Conservation (phyloP, 148 eudicot species). For the Amaranthus palmeri region DNA sequence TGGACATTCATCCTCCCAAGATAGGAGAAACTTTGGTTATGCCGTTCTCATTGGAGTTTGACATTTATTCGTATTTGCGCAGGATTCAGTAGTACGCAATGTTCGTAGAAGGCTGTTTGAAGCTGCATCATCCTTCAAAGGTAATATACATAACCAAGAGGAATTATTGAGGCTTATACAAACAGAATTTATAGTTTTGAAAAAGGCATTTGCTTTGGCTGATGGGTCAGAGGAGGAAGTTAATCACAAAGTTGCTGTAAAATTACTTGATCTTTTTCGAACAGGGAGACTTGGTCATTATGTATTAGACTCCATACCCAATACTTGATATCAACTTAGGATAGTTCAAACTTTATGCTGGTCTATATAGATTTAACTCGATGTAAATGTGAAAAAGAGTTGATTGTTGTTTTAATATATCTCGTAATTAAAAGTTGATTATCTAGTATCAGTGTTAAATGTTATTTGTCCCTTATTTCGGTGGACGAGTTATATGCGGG, state of each 20-base stretch:
- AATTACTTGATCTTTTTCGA: constrained; percentile 71
- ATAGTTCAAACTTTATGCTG: too few relatives aligned
- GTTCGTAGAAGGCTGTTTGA: constrained; percentile 49
- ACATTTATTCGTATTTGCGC: constrained; percentile 9
- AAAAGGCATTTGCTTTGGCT: constrained; percentile 38
- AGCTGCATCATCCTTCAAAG: constrained; percentile 47
- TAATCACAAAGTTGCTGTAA: constrained; percentile 41
- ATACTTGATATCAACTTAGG: too few relatives aligned
- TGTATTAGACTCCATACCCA: constrained; percentile 47
- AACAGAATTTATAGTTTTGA: constrained; percentile 38
- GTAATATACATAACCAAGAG: constrained; percentile 37
- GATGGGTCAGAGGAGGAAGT: constrained; percentile 28
- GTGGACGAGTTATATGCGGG: too few relatives aligned
- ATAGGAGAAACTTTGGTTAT: too few relatives aligned
- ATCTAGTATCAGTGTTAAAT: too few relatives aligned
- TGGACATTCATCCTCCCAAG: too few relatives aligned
- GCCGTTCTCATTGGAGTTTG: not conserved
- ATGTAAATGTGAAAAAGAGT: too few relatives aligned
- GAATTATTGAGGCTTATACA: constrained; percentile 47
- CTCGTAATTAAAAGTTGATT: too few relatives aligned
- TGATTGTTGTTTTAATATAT: too few relatives aligned
- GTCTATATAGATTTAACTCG: too few relatives aligned
- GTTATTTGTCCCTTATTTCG: too few relatives aligned
- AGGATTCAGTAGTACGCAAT: constrained; percentile 58
- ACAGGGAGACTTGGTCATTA: constrained; percentile 86